Evolutionary conservation across 306 rosid species (phyloP), one percentile per base, ranked within the genome.

Genomic region (Sicyos baderoa): DNA sequence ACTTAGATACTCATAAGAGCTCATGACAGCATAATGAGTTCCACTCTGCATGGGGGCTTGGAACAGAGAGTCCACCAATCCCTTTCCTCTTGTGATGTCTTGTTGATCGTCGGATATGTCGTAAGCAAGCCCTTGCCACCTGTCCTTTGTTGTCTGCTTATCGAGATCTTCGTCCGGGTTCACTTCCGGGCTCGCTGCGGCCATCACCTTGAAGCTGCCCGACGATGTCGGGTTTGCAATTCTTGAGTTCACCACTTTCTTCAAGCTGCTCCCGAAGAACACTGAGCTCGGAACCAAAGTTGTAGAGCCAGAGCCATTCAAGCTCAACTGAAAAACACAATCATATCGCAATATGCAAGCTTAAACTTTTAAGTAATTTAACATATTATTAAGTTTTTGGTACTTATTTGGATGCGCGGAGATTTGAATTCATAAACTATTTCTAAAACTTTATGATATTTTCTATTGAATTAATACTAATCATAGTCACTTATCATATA

Each of bases 61-160:
- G 84, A 84, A 92, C 54, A 89, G 86, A 16, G 89, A 2, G 61
- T 92, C 96, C 68, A 89, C 97, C 96, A 76, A 54, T 58, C 97
- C 97, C 91, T 92, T 92, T 13, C 97, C 97, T 71, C 97, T 82
- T 70, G 97, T 89, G 84, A 92, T 92, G 77, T 92, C 97, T 74
- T 92, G 97, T 56, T 92, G 97, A 73, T 92, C 97, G 71, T 92
- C 97, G 6, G 97, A 92, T 0, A 2, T 1, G 75, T 92, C 97
- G 13, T 25, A 86, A 35, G 89, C 96, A 50, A 92, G 85, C 70
- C 95, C 93, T 12, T 0, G 54, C 96, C 96, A 88, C 35, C 54
- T 86, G 86, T 89, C 96, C 75, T 85, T 55, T 0, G 80, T 29
- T 0, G 95, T 92, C 76, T 87, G 54, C 54, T 50, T 50, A 0